Evolutionary conservation across 2,329 filamentous ascomycete genomes (phyloP), one percentile per base, ranked within the genome.

Genomic region (Rhexocercosporidium sp.): DNA sequence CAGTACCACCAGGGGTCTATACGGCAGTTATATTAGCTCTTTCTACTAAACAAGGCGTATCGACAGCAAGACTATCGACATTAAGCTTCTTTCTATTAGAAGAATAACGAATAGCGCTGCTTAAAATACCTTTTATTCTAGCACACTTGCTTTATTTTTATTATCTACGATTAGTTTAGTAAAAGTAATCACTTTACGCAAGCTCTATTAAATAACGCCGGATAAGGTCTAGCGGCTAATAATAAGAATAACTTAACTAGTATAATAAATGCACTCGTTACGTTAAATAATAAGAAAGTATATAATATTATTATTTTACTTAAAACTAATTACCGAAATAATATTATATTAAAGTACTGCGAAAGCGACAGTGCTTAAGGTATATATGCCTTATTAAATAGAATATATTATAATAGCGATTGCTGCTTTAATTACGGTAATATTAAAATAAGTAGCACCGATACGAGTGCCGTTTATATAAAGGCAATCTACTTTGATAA

Each of bases 91-190:
- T 0, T 82, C 85, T 0, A 83, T 86, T 0, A 88, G 88, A 1
- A 87, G 87, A 49, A 85, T 90, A 11, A 88, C 89, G 64, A 84
- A 91, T 73, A 85, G 87, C 5, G 83, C 82, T 0, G 75, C 83
- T 9, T 89, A 91, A 73, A 88, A 90, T 77, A 71, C 78, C 0
- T 91, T 91, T 77, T 91, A 88, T 72, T 76, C 81, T 14, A 76
- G 79, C 57, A 90, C 88, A 90, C 86, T 14, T 90, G 88, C 72
- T 78, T 89, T 22, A 90, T 91, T 74, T 84, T 83, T 0, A 82
- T 86, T 71, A 89, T 90, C 63, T 90, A 90, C 74, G 89, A 91
- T 75, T 89, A 91, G 77, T 89, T 88, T 14, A 87, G 87, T 62
- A 77, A 77, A 1, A 82, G 82, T 0, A 91, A 91, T 69, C 85